A percentile compares a stretch with the other conserved stretches of the same genome.
These are phyloP conservation scores for Hexamita inflata DNA, from an alignment of 208 protist genomes.

Conservation along the genomic window DNA sequence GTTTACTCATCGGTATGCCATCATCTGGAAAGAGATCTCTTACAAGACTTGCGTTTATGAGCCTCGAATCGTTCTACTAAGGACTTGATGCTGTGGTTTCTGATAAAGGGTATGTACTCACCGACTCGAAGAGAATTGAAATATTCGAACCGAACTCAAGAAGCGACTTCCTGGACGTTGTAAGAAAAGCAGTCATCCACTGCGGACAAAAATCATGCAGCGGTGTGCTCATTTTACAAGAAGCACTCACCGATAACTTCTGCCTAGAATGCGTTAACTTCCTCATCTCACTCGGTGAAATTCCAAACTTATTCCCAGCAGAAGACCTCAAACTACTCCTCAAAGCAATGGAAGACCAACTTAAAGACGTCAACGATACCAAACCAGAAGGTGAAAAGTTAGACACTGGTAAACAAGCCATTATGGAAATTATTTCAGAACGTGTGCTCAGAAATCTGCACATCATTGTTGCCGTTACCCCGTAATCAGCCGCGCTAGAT, in stretches of 20 bases:
- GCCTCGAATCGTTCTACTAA: not conserved
- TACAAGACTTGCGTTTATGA: constrained; percentile 61
- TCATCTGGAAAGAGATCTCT: constrained; percentile 79
- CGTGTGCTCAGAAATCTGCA: constrained; percentile 76
- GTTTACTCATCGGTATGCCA: constrained; percentile 85
- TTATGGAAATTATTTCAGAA: constrained; percentile 75
- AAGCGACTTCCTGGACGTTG: constrained; percentile 78
- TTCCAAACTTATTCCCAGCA: constrained; percentile 80
- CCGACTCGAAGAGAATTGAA: constrained; percentile 70
- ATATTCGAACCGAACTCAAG: constrained; percentile 66
- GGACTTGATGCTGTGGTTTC: not conserved
- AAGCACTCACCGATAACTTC: constrained; percentile 81
- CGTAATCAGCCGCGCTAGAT: constrained; percentile 76
- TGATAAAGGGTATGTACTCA: constrained; percentile 67
- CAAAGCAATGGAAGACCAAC: constrained; percentile 83
- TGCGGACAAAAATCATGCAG: constrained; percentile 66
- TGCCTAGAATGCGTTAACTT: constrained; percentile 97
- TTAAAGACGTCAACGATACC: constrained; percentile 61
- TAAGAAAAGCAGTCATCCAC: constrained; percentile 75
- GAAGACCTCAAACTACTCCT: constrained; percentile 91
- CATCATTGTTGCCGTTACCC: constrained; percentile 83
- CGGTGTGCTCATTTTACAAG: constrained; percentile 88
- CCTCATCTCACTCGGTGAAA: constrained; percentile 88
- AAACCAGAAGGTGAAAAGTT: constrained; percentile 68
- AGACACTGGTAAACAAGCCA: constrained; percentile 54